Conservation (phyloP, 495 filamentous ascomycete genomes). For the Echria macrotheca region DNA sequence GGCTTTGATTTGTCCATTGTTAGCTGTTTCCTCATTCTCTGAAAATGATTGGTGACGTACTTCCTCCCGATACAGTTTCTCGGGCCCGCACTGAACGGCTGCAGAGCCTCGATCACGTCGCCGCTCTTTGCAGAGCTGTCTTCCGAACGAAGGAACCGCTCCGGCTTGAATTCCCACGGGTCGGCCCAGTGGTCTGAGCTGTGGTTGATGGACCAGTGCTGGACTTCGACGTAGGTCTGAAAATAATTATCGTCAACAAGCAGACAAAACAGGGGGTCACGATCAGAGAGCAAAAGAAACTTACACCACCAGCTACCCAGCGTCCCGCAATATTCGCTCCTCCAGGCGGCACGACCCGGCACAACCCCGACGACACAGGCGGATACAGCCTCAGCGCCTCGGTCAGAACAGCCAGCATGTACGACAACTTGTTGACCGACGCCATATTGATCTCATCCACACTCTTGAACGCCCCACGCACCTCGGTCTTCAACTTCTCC, state of each 20-base stretch:
- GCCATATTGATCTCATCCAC: slow-evolving; percentile 44
- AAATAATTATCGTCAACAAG: background rate
- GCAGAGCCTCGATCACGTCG: slow-evolving; percentile 29
- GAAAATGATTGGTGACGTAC: slow-evolving; percentile 18
- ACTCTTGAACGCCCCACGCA: slow-evolving; percentile 41
- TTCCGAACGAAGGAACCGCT: slow-evolving; percentile 25
- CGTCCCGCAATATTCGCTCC: slow-evolving; percentile 42
- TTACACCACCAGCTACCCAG: slow-evolving; percentile 33
- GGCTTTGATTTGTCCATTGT: slow-evolving; percentile 14
- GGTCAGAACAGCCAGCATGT: slow-evolving; percentile 50
- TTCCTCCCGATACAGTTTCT: slow-evolving; percentile 38
- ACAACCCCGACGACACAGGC: slow-evolving; percentile 38
- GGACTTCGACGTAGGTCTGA: slow-evolving; percentile 30
- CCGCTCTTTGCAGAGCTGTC: slow-evolving; percentile 24
- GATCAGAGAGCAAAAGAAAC: slow-evolving; percentile 19
- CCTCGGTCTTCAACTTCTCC: slow-evolving; percentile 39
- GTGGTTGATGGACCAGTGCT: slow-evolving; percentile 34
- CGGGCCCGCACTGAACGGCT: slow-evolving; percentile 33
- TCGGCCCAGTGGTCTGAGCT: slow-evolving; percentile 31
- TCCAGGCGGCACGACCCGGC: slow-evolving; percentile 36
- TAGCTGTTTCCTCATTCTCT: background rate
- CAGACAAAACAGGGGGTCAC: slow-evolving; percentile 11
- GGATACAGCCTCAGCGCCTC: slow-evolving; percentile 54
- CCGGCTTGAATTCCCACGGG: slow-evolving; percentile 31
- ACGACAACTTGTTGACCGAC: slow-evolving; percentile 38